Base-by-base conservation (phyloP, 345 rosid species). In the Abelmoschus esculentus region DNA sequence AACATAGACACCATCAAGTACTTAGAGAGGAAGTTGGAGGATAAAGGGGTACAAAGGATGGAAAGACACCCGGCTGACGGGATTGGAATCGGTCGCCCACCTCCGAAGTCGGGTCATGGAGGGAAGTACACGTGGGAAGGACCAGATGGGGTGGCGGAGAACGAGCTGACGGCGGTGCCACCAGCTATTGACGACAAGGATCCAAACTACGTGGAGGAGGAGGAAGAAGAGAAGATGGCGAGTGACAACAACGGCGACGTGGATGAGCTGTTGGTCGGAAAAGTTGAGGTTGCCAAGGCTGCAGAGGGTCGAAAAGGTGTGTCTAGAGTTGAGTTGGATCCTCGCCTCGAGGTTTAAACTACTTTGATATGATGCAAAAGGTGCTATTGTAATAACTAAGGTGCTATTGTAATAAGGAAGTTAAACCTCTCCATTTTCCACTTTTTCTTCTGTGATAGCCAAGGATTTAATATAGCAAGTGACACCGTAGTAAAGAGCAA, bases 41-140 rank as follows among this genome's bases (percentile, higher is more conserved):
- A 87, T 60, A 89, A 90, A 75, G 98, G 93, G 2, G 69, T 85
- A 7, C 84, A 80, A 13, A 79, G 93, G 46, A 80, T 86, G 97
- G 98, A 93, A 4, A 79, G 98, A 4, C 98, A 85, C 74, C 88
- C 96, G 0, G 80, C 74, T 4, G 79, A 85, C 49, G 98, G 98
- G 10, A 55, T 73, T 0, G 83, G 89, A 5, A 82, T 93, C 9
- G 70, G 78, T 8, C 73, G 60, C n/a, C 89, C 80, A 1, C 89
- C 98, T 1, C 81, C 91, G 0, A 93, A 90, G 75, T 86, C 88
- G 0, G 95, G 98, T 26, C 96, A 70, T 74, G 95, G 96, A 0
- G 96, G 98, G 7, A 93, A 93, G 80, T 93, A 76, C 84, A 90
- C 95, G n/a, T 90, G 98, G 95, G 96, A 90, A 59, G 97, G 95